Base-by-base conservation (phyloP, 331 rosid genomes). In the Erythrophleum ivorense region DNA sequence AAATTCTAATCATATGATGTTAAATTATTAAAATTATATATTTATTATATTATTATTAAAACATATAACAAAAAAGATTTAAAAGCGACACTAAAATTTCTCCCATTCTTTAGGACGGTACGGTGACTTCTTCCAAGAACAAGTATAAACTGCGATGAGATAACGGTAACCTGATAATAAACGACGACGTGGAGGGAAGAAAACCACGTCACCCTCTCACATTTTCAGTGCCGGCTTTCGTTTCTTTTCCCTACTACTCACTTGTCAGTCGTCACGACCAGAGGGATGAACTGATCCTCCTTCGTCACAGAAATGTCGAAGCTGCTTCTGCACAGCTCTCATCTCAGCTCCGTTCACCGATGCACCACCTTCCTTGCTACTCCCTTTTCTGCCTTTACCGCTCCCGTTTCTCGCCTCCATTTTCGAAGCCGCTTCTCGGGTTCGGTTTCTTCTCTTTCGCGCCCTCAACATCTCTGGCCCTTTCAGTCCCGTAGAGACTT, bases 311-410 rank as follows among this genome's bases (percentile, higher is more conserved):
- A 80, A 79, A 92, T 92, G 95, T 86, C 92, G 84, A 90, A 90
- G 83, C 89, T 88, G 7, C 90, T 94, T 71, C 86, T 87, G 1
- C 90, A 80, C 63, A 82, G 86, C 72, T 79, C 91, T 16, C 87
- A 81, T 48, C 65, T 84, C 68, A 59, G 67, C 62, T 85, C 89
- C 67, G 10, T 84, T 84, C 85, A 82, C 75, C 71, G 63, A 48
- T 67, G 40, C 57, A 38, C 84, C 73, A 74, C 80, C 43, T 59
- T 74, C 29, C 62, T 63, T 59, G 16, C 66, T 48, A 38, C 78
- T 73, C 41, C 50, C 80, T 55, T 11, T 83, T 46, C 52, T 33
- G 12, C 82, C 73, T 16, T 80, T 9, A 29, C 10, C 8, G 10
- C 69, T 41, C 43, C 57, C n/a, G 19, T 60, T 46, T 59, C 80